Evolutionary conservation across 139 green algal species (phyloP), one percentile per base, ranked within the genome.

Genomic region (Spirogloea muscicola): DNA sequence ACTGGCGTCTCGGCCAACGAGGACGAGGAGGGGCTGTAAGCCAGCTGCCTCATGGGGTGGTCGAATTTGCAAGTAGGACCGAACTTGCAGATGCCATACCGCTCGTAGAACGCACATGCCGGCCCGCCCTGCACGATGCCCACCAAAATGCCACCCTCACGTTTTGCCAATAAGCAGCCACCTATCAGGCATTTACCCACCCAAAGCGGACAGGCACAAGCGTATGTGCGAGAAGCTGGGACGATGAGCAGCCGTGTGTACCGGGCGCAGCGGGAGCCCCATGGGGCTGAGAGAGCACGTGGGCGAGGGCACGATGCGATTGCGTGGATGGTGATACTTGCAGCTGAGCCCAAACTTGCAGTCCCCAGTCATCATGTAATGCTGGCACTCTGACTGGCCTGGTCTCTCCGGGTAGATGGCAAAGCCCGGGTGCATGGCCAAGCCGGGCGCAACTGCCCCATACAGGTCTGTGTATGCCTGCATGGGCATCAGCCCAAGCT

Each of bases 261-360:
- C 57, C 33, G 57, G 57, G 13, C 57, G 13, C 13, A 65, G 57
- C 13, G 57, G 57, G 13, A 65, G 57, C 13, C 57, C 57, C 57
- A 65, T 65, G 13, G 29, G 33, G 57, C 57, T 65, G 29, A 65
- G 57, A 18, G 16, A 13, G 18, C 57, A 65, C 13, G 33, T 38
- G 57, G 57, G 29, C 27, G 57, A 38, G 13, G 57, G 57, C 57
- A 18, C 57, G 13, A 16, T n/a, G 48, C 65, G 46, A 44, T 74
- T 44, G 44, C 70, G 39, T 0, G 69, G 69, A 80, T 97, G 92
- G 82, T 97, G 85, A 65, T 92, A 97, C 40, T 85, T 84, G 79
- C 92, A 97, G 0, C n/a, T 66, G 9, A 86, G 77, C 0, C 87
- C 89, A 78, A 89, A 97, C 79, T 89, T 89, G 87, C 91, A 96